Evolutionary conservation across 1,284 basidiomycete species (phyloP), one percentile per base, ranked within the genome.

Genomic region (Peniophora sp.): DNA sequence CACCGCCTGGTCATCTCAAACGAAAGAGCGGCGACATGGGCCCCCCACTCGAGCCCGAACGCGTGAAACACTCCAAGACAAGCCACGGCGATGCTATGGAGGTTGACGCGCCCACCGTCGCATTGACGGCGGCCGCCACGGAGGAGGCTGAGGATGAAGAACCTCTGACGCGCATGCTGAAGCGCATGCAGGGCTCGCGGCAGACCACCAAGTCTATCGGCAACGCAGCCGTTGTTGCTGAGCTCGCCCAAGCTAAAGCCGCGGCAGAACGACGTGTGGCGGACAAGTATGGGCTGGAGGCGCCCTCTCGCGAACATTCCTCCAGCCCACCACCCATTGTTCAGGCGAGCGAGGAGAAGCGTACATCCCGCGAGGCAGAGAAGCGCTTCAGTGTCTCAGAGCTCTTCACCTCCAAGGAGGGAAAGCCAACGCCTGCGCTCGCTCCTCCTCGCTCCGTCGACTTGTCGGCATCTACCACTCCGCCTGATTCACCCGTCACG

Each of bases 181-280:
- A 32, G 27, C 27, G 27, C 27, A 32, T 32, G 27, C 27, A 32
- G 27, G 27, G 27, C 27, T 32, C 27, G 6, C 27, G 27, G 27
- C 27, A 32, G 27, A 32, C 27, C 6, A 32, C 27, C 27, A 87
- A 80, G 60, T 82, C 84, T n/a, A 60, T 84, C 5, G 82, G 81
- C 44, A 77, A 73, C 11, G 68, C 64, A n/a, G 75, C 76, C 11
- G 79, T 32, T 12, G 27, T 74, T 2, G 78, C 73, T 18, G 82
- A 80, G 17, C 71, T 88, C 14, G 84, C 83, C 8, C 81, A 86
- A 64, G 85, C 84, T 10, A 72, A 76, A 51, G 83, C 83, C 2
- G 79, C 79, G 43, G 86, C 86, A 3, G 82, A 88, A 61, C 84
- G 81, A 3, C 74, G 77, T 51, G 73, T 89, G 12, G 84, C 80